Percentiles rank a stretch among this genome's conserved stretches.
Evolutionary conservation across 1,284 basidiomycete species (phyloP).

Genomic region (Papiliotrema fonsecae): DNA sequence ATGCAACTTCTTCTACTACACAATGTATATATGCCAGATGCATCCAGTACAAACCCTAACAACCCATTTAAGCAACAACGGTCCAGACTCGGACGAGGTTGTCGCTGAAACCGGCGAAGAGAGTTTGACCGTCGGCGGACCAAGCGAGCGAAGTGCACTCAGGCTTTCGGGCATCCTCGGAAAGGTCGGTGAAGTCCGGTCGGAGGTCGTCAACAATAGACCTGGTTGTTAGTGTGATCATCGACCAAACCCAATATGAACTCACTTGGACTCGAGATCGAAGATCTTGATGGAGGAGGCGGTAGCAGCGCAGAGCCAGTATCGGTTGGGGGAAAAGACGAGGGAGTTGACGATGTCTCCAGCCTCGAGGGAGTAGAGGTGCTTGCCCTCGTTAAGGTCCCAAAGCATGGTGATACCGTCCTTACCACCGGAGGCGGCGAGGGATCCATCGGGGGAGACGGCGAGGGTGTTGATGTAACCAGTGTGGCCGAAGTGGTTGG

Average conservation of each 20-base stretch:
- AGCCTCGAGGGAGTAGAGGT: constrained; percentile 99
- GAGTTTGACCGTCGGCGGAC: constrained; percentile 96
- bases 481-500: constrained; percentile 99
- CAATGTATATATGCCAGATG: constrained; percentile 5
- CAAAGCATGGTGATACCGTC: constrained; percentile 99
- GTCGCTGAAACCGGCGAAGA: constrained; percentile 93
- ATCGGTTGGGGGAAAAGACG: constrained; percentile 98
- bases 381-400: constrained; percentile 99
- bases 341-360: constrained; percentile 98
- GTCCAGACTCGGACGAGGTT: constrained; percentile 89
- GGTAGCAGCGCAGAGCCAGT: constrained; percentile 99
- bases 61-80: constrained; percentile 54
- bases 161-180: constrained; percentile 75
- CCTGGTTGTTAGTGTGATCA: constrained; percentile 51
- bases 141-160: constrained; percentile 98
- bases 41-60: constrained; percentile 4
- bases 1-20: neutral
- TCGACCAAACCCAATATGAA: constrained; percentile 19
- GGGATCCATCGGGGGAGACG: constrained; percentile 97
- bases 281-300: constrained; percentile 98
- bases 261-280: constrained; percentile 94
- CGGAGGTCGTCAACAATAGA: constrained; percentile 95
- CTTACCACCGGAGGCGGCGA: constrained; percentile 98
- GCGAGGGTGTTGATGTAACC: constrained; percentile 99
- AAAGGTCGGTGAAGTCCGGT: constrained; percentile 77